Conservation (phyloP, 2,329 filamentous ascomycete genomes). For the Xylaria sp. region DNA sequence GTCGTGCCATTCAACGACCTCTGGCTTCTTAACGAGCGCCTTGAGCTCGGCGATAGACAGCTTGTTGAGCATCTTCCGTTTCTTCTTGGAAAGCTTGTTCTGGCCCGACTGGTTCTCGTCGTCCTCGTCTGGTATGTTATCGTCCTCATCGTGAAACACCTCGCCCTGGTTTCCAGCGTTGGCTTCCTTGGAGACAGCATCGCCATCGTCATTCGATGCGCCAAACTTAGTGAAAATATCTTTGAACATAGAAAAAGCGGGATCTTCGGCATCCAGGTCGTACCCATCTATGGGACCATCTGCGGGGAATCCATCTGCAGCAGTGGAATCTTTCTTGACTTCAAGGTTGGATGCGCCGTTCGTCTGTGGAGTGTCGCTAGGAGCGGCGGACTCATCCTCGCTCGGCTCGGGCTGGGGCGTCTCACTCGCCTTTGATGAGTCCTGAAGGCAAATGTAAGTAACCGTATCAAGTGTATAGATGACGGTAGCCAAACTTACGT, state of each 20-base stretch:
- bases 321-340: constrained; percentile 55
- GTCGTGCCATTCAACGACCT: constrained; percentile 98
- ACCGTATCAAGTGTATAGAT: neutral
- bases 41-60: constrained; percentile 96
- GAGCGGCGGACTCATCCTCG: constrained; percentile 47
- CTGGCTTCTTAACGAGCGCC: constrained; percentile 87
- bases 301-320: constrained; percentile 52
- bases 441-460: constrained; percentile 36
- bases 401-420: constrained; percentile 50
- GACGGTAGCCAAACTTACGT: constrained; percentile 55
- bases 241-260: constrained; percentile 85
- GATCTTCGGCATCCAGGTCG: constrained; percentile 73
- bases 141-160: constrained; percentile 83
- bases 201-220: constrained; percentile 70
- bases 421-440: constrained; percentile 43
- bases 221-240: constrained; percentile 85
- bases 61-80: constrained; percentile 90
- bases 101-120: constrained; percentile 70
- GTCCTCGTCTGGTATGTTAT: constrained; percentile 87
- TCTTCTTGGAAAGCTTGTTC: constrained; percentile 90
- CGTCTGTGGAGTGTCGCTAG: constrained; percentile 45
- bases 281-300: constrained; percentile 61
- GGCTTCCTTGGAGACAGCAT: constrained; percentile 71
- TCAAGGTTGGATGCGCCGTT: constrained; percentile 52
- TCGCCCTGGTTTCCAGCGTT: constrained; percentile 82